Conservation (phyloP, 768 basidiomycete genomes). For the Serendipita indica region DNA sequence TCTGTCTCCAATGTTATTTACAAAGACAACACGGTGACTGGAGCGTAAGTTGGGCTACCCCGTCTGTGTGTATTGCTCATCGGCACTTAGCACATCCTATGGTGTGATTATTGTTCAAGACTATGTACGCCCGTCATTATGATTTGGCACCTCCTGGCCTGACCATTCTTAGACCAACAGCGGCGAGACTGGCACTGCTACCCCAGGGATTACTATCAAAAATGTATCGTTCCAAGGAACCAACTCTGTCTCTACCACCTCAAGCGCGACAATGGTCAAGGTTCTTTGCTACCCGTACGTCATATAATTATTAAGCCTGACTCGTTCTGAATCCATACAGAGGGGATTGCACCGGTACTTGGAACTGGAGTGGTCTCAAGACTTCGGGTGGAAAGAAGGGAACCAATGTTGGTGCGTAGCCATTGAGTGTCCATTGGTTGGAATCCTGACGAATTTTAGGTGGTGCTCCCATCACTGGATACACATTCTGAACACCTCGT, state of each 20-base stretch:
- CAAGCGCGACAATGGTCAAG: conserved; percentile 31
- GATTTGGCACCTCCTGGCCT: background rate
- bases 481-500: background rate
- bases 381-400: conserved; percentile 33
- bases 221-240: conserved; percentile 20
- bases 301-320: too few relatives aligned
- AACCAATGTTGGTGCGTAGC: background rate
- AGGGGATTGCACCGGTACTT: conserved; percentile 36
- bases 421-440: background rate
- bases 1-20: conserved; percentile 17
- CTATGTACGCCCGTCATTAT: background rate
- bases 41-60: background rate
- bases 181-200: conserved; percentile 8
- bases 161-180: background rate
- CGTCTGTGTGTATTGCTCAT: background rate
- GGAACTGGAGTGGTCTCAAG: conserved; percentile 37
- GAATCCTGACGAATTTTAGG: background rate
- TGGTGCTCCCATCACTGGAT: background rate
- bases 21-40: conserved; percentile 15
- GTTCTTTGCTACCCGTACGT: conserved; percentile 52
- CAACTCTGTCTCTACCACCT: conserved; percentile 31
- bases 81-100: background rate
- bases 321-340: too few relatives aligned
- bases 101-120: conserved; percentile 17
- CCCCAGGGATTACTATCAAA: conserved; percentile 31